phyloP scores from a whole-genome alignment of 2,329 filamentous ascomycete genomes.

The Dactylellina sp. region DNA sequence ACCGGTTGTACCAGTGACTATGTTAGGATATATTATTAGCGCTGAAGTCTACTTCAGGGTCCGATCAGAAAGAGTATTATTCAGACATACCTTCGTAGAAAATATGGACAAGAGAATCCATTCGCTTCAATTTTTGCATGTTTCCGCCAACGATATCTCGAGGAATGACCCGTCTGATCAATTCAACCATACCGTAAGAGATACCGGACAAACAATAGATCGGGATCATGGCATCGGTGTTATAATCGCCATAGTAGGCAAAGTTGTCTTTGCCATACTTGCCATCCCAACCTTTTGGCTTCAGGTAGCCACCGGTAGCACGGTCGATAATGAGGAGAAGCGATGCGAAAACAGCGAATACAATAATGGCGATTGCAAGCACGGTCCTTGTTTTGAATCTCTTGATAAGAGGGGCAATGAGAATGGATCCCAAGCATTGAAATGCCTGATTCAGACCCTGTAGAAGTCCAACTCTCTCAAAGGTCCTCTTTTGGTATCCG shows the following conservation, averaged over 20 bases:
- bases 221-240: conserved; percentile 68
- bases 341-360: conserved; percentile 67
- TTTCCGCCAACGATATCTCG: conserved; percentile 69
- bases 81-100: conserved; percentile 59
- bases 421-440: conserved; percentile 67
- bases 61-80: no score
- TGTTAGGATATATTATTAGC: no score
- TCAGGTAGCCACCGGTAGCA: conserved; percentile 66
- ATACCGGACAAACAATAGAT: conserved; percentile 66
- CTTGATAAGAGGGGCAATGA: conserved; percentile 68
- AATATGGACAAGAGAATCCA: conserved; percentile 64
- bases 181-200: conserved; percentile 67
- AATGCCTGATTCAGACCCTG: conserved; percentile 68
- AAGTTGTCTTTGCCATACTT: conserved; percentile 63
- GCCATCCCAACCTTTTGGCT: conserved; percentile 59
- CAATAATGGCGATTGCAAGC: conserved; percentile 65
- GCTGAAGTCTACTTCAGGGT: no score
- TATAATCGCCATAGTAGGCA: conserved; percentile 65
- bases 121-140: conserved; percentile 67
- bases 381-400: conserved; percentile 67
- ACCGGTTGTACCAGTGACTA: conserved; percentile 67
- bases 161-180: conserved; percentile 68
- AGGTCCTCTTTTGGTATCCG: conserved; percentile 63
- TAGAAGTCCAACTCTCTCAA: conserved; percentile 66
- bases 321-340: conserved; percentile 67